Evolutionary conservation across 768 basidiomycete genomes (phyloP), one percentile per base, ranked within the genome.

Genomic region (Leccinellum luteum): DNA sequence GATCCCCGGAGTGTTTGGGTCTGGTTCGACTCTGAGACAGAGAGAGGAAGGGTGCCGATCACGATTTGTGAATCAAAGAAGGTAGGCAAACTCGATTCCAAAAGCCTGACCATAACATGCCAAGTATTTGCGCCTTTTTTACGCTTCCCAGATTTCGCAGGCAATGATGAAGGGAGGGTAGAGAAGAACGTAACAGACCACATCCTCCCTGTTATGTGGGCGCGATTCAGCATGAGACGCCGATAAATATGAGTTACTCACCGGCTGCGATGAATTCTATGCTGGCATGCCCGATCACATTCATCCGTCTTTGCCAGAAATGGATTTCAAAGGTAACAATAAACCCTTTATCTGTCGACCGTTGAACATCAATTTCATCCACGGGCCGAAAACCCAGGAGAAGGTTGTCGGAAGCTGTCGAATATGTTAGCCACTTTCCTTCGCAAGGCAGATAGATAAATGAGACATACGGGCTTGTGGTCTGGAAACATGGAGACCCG

Each of bases 261-360:
- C 70, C 56, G 6, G 60, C 66, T 14, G 84, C 87, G 48, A 90
- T 85, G 56, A 90, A 89, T 60, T 90, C 87, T 6, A 89, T 64
- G 17, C 64, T 63, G n/a, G 86, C 78, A 38, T 72, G 60, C 43
- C 81, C 80, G 12, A 82, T 78, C n/a, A 85, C 80, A 48, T 81
- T 76, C 85, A 90, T 85, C 31, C 88, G 78, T 60, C 81, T 82
- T 69, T 87, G 85, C 70, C 89, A 90, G 35, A 81, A 76, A 19
- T 78, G 73, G 10, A 89, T 74, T 12, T 76, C 73, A 51, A 88
- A 78, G 25, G 76, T 69, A 4, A 78, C 82, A 0, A 75, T 74
- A 60, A 90, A 89, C 0, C 78, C 76, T 1, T 81, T 79, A 9
- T 64, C 60, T 13, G 74, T 69, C 15, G 81, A 63, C 55, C 84